Conservation (phyloP, 805 yeast genomes). For the Wickerhamomyces strasburgensis region DNA sequence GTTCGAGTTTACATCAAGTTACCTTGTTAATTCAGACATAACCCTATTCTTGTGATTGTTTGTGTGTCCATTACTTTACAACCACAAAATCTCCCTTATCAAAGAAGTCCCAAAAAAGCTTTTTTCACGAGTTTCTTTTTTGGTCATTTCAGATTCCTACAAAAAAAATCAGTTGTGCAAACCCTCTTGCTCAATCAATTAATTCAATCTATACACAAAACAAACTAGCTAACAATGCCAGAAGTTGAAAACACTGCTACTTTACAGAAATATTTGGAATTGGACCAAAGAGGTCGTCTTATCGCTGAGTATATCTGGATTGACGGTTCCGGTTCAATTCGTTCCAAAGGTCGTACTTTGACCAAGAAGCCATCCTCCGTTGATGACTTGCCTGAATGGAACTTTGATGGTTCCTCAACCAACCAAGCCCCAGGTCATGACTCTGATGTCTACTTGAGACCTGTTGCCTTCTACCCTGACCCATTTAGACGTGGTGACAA, state of each 20-base stretch:
- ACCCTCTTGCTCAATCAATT: too few relatives aligned
- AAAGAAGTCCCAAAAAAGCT: too few relatives aligned
- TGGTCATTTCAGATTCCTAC: too few relatives aligned
- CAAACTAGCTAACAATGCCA: not conserved
- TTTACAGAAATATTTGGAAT: slow-evolving; percentile 73
- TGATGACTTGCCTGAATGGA: slow-evolving; percentile 97
- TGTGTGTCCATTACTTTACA: too few relatives aligned
- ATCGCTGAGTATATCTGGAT: slow-evolving; percentile 98
- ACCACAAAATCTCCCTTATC: too few relatives aligned
- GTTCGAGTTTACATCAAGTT: too few relatives aligned
- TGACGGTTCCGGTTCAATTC: slow-evolving; percentile 83
- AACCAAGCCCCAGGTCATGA: slow-evolving; percentile 98
- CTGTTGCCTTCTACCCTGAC: slow-evolving; percentile 92
- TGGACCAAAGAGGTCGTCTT: slow-evolving; percentile 80
- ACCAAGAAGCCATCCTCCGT: slow-evolving; percentile 59
- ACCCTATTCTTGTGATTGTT: too few relatives aligned
- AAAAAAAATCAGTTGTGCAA: too few relatives aligned
- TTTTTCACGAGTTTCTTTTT: too few relatives aligned
- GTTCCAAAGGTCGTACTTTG: slow-evolving; percentile 93
- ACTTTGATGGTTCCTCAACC: slow-evolving; percentile 98
- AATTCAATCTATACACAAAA: too few relatives aligned
- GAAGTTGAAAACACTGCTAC: slow-evolving; percentile 61
- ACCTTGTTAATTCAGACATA: too few relatives aligned
- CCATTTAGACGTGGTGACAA: slow-evolving; percentile 98
- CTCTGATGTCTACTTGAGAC: slow-evolving; percentile 92